Conservation (phyloP, 495 filamentous ascomycete genomes). For the Chaetomidium leptoderma region DNA sequence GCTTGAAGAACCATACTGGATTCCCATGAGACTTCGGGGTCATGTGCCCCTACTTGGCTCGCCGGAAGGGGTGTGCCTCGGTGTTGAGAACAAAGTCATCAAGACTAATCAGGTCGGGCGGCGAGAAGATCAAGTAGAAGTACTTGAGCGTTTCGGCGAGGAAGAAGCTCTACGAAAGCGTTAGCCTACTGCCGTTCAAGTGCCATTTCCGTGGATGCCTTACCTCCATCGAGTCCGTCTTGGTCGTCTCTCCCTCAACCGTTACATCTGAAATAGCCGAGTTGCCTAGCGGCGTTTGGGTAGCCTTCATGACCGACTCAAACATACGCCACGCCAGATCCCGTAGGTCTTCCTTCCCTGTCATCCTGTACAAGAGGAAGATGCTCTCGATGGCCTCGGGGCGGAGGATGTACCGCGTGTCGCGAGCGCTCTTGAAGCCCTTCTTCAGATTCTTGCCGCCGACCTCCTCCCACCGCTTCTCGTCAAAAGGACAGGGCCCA, state of each 20-base stretch:
- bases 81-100: slow-evolving; percentile 80
- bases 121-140: slow-evolving; percentile 75
- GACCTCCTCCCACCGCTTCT: slow-evolving; percentile 28
- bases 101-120: slow-evolving; percentile 65
- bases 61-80: slow-evolving; percentile 73
- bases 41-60: not conserved
- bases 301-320: slow-evolving; percentile 55
- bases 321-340: slow-evolving; percentile 78
- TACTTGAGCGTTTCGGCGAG: slow-evolving; percentile 48
- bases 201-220: not conserved
- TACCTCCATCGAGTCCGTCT: slow-evolving; percentile 34
- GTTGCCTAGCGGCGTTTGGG: slow-evolving; percentile 54
- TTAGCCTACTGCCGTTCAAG: too few species aligned
- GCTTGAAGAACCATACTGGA: slow-evolving; percentile 13
- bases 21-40: slow-evolving; percentile 12
- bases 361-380: slow-evolving; percentile 70
- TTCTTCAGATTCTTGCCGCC: slow-evolving; percentile 18
- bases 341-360: slow-evolving; percentile 56
- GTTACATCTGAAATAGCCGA: slow-evolving; percentile 54
- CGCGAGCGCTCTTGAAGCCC: slow-evolving; percentile 44
- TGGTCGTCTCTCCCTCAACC: slow-evolving; percentile 23
- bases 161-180: slow-evolving; percentile 35
- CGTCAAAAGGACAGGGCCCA: slow-evolving; percentile 27
- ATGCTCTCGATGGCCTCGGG: slow-evolving; percentile 69
- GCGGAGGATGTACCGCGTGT: slow-evolving; percentile 45